phyloP scores from a whole-genome alignment of 2,329 filamentous ascomycete genomes.

The Purpureocillium takamizusanense region DNA sequence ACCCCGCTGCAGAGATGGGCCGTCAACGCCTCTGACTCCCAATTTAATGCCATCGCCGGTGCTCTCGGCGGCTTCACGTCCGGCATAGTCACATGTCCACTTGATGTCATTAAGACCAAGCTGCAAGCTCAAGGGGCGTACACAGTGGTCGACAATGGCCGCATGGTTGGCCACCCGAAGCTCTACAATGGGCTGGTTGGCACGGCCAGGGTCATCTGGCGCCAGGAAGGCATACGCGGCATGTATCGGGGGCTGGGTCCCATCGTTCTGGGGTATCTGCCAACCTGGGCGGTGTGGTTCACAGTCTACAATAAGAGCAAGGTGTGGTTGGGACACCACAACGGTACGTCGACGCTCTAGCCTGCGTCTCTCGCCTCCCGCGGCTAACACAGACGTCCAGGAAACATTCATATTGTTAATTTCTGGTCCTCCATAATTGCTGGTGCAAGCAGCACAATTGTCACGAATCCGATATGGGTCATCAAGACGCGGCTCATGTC shows the following conservation, averaged over 20 bases:
- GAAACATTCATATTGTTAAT: constrained; percentile 69
- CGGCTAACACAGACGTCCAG: constrained; percentile 26
- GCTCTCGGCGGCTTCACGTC: constrained; percentile 87
- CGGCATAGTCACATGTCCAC: constrained; percentile 87
- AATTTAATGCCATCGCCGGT: constrained; percentile 78
- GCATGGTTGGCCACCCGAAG: constrained; percentile 40
- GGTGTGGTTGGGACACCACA: constrained; percentile 57
- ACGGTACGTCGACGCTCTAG: constrained; percentile 36
- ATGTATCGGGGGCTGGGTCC: constrained; percentile 91
- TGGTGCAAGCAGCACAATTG: constrained; percentile 84
- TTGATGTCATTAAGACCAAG: constrained; percentile 99
- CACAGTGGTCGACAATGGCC: constrained; percentile 37
- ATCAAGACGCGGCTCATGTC: constrained; percentile 99
- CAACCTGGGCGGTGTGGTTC: constrained; percentile 97
- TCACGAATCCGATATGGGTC: constrained; percentile 98
- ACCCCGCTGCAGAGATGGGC: constrained; percentile 48
- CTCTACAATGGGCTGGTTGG: constrained; percentile 83
- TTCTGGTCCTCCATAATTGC: constrained; percentile 87
- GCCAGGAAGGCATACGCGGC: constrained; percentile 77
- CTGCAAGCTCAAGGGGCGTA: constrained; percentile 92
- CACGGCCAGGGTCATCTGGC: constrained; percentile 77
- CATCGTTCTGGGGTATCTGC: constrained; percentile 90
- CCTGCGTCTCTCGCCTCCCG: not conserved
- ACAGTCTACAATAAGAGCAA: constrained; percentile 92
- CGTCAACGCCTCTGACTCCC: constrained; percentile 45